Conservation (phyloP, 2,329 filamentous ascomycete genomes). For the Ophiostoma montium region DNA sequence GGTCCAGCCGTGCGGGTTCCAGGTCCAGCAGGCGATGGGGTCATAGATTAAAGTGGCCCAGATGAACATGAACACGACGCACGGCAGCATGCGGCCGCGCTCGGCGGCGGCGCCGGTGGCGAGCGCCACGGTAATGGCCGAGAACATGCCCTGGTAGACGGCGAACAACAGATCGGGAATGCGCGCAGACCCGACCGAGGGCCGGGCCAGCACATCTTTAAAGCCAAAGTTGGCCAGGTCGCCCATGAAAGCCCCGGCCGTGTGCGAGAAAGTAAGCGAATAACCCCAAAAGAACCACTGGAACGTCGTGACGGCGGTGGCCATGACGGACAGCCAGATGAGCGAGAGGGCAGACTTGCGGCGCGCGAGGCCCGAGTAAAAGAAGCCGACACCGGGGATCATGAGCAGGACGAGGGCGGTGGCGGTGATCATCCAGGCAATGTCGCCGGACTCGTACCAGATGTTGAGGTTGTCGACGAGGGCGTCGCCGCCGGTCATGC, state of each 20-base stretch:
- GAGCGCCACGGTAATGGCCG: constrained; percentile 51
- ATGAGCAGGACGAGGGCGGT: constrained; percentile 79
- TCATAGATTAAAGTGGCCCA: constrained; percentile 88
- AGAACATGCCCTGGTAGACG: constrained; percentile 82
- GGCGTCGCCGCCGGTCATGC: constrained; percentile 35
- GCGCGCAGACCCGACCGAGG: constrained; percentile 55
- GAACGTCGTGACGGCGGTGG: constrained; percentile 65
- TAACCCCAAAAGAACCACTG: constrained; percentile 98
- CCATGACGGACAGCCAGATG: constrained; percentile 74
- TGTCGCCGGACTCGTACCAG: constrained; percentile 67
- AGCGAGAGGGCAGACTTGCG: constrained; percentile 80
- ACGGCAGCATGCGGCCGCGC: constrained; percentile 75
- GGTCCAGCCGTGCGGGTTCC: constrained; percentile 74
- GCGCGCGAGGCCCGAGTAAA: constrained; percentile 81
- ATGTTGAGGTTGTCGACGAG: constrained; percentile 62
- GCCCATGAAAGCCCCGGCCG: constrained; percentile 64
- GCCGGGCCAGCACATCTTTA: constrained; percentile 59
- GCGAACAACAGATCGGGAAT: constrained; percentile 76
- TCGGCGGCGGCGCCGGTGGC: constrained; percentile 54
- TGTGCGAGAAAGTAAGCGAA: constrained; percentile 71
- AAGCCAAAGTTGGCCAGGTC: constrained; percentile 71
- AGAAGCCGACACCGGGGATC: constrained; percentile 89
- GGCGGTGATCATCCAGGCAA: constrained; percentile 69
- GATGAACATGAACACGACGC: constrained; percentile 83
- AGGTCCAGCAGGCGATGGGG: constrained; percentile 88